Evolutionary conservation across 768 basidiomycete genomes (phyloP), one percentile per base, ranked within the genome.

Genomic region (Lentinula edodes): DNA sequence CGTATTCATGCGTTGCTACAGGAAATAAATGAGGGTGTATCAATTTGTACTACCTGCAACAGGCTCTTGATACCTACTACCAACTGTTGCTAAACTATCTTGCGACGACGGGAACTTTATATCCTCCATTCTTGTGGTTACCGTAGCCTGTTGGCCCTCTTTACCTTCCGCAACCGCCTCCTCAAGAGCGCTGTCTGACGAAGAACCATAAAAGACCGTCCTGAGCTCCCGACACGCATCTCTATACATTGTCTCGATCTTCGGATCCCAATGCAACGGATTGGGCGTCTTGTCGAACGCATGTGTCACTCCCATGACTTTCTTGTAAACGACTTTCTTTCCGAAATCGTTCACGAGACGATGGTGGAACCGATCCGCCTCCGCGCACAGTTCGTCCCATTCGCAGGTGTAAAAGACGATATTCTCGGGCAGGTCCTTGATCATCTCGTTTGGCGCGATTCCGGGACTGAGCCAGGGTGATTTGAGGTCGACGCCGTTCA

Each of bases 1-100:
- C 23, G n/a, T n/a, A n/a, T n/a, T n/a, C n/a, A n/a, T n/a, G 23
- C 23, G 23, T 38, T 38, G 36, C 4, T 38, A 38, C 36, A 38
- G 75, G 15, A 36, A 74, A 10, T 51, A 18, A 2, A 51, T 13
- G 39, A 20, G 12, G 13, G 51, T 52, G 18, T 34, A 52, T 36
- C 16, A 56, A 0, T 56, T 13, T n/a, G 55, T 8, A 42, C 43
- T 56, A 5, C 55, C 55, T 13, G 55, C 55, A 42, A 56, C 55
- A n/a, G 18, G 38, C 13, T 56, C 18, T 28, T 56, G 55, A 43
- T 56, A 38, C 20, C 7, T 42, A 43, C 55, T 56, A 12, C 55
- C 60, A 28, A 59, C 58, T 10, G 43, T 46, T 48, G 58, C 58
- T 46, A 59, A 59, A 51, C 58, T 59, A 9, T 59, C 58, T 20